Conservation (phyloP, 1,284 basidiomycete species). For the Cutaneotrichosporon dermatis region DNA sequence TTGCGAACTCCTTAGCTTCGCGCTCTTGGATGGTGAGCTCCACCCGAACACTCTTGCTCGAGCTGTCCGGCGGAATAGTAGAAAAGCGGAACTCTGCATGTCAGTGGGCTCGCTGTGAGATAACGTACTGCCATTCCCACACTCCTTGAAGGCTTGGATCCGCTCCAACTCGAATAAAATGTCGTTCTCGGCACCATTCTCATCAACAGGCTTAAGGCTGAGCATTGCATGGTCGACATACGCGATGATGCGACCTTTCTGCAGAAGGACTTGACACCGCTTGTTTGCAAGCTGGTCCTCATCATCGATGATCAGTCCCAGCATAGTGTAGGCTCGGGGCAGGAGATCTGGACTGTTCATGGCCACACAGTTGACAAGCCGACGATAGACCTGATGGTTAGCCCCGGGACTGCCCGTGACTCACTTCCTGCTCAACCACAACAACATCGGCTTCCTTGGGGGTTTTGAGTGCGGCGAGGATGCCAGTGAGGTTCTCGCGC, state of each 20-base stretch:
- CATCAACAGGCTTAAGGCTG: constrained; percentile 1
- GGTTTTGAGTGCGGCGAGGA: no score
- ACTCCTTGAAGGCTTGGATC: background rate
- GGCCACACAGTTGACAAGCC: background rate
- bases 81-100: background rate
- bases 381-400: no score
- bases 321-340: constrained; percentile 13
- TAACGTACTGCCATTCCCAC: background rate
- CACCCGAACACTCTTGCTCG: background rate
- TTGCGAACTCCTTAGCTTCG: constrained; percentile 50
- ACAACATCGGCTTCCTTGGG: no score
- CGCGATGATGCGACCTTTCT: constrained; percentile 9
- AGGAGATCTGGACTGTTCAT: background rate
- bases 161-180: background rate
- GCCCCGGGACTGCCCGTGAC: no score
- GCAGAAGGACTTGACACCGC: constrained; percentile 2
- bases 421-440: no score
- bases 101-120: background rate
- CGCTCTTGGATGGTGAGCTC: background rate
- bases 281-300: constrained; percentile 6
- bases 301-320: constrained; percentile 7
- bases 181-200: background rate
- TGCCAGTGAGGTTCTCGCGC: no score
- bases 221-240: constrained; percentile 15
- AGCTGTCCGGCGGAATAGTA: background rate